Evolutionary conservation across 2,329 filamentous ascomycete genomes (phyloP).

Genomic region (Sphaerostilbella broomeana): DNA sequence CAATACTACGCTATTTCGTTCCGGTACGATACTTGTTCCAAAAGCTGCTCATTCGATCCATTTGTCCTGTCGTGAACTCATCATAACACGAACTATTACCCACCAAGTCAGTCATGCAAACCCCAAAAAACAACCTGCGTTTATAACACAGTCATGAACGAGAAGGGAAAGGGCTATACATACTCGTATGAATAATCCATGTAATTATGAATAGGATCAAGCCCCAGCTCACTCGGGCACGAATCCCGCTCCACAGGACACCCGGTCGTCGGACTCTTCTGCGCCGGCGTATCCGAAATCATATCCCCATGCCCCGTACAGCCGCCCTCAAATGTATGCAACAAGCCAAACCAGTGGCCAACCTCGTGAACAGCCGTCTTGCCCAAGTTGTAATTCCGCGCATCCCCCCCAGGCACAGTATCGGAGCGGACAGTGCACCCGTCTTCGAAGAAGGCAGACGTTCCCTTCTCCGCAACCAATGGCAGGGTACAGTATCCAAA

Average conservation of each 20-base stretch:
- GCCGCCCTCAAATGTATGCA: slow-evolving; percentile 36
- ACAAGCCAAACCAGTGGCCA: slow-evolving; percentile 40
- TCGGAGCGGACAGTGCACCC: slow-evolving; percentile 17
- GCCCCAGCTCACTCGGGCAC: slow-evolving; percentile 20
- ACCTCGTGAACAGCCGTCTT: slow-evolving; percentile 30
- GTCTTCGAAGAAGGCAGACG: slow-evolving; percentile 10
- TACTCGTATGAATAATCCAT: slow-evolving; percentile 23
- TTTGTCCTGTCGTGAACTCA: slow-evolving; percentile 15
- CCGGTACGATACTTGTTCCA: slow-evolving; percentile 7
- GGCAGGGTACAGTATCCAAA: slow-evolving; percentile 39
- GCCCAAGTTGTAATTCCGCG: slow-evolving; percentile 24
- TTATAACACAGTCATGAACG: background rate
- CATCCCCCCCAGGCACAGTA: slow-evolving; percentile 18
- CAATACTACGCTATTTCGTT: background rate
- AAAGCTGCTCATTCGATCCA: slow-evolving; percentile 11
- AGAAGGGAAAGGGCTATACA: background rate
- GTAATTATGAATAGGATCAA: slow-evolving; percentile 24
- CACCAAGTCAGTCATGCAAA: background rate
- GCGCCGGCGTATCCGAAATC: slow-evolving; percentile 34
- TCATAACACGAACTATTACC: slow-evolving; percentile 9
- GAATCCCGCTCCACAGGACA: slow-evolving; percentile 27
- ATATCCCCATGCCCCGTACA: slow-evolving; percentile 28
- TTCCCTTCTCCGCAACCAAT: slow-evolving; percentile 18
- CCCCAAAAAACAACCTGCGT: no score
- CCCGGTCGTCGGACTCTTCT: slow-evolving; percentile 19